A percentile compares a stretch with the other conserved stretches of the same genome.
These are phyloP conservation scores for Zea mays DNA, from an alignment of 176 grass and related monocot genomes.

Conservation along the genomic window Zm-B73-REFERENCE-NAM-5.0 NC_050096.1:237448501-237449000, in stretches of 20 bases:
- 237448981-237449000: slow-evolving; percentile 28
- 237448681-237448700: slow-evolving; percentile 30
- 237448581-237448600: slow-evolving; percentile 7
- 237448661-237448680: not conserved
- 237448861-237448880: slow-evolving; percentile 88
- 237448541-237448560: slow-evolving; percentile 9
- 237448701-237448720: slow-evolving; percentile 15
- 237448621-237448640: slow-evolving; percentile 16
- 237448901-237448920: slow-evolving; percentile 26
- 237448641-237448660: not conserved
- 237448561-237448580: slow-evolving; percentile 19
- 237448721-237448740: slow-evolving; percentile 14
- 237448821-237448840: slow-evolving; percentile 79
- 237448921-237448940: slow-evolving; percentile 40
- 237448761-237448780: not conserved
- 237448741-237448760: slow-evolving; percentile 16
- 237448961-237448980: slow-evolving; percentile 25
- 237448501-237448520: slow-evolving; percentile 4
- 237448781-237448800: slow-evolving; percentile 61
- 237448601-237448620: not conserved
- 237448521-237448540: slow-evolving; percentile 4
- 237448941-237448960: slow-evolving; percentile 22
- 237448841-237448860: slow-evolving; percentile 55
- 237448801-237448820: slow-evolving; percentile 87
- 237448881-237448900: slow-evolving; percentile 22